Evolutionary conservation across 1,284 basidiomycete genomes (phyloP).

Genomic region (Fomitiporia mediterranea): DNA sequence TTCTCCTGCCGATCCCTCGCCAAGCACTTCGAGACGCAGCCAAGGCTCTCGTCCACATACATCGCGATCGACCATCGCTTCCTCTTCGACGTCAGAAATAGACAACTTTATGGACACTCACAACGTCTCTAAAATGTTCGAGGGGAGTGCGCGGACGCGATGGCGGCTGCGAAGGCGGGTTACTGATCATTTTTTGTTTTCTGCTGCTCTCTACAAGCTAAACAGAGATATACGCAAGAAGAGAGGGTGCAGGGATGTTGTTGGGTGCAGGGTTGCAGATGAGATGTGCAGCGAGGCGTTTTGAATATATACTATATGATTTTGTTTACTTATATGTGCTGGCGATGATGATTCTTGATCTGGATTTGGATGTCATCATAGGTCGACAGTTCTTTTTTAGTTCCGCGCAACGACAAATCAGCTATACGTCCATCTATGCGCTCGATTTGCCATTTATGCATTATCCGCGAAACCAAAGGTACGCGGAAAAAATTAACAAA

Average conservation of each 20-base stretch:
- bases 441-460: not conserved
- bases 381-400: not conserved
- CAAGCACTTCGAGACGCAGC: not conserved
- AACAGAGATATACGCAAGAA: not conserved
- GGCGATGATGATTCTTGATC: no score
- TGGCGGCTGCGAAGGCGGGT: conserved; percentile 16
- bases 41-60: not conserved
- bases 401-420: not conserved
- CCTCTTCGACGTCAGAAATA: conserved; percentile 5
- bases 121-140: conserved; percentile 22
- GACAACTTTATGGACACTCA: conserved; percentile 9
- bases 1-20: not conserved
- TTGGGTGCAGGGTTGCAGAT: not conserved
- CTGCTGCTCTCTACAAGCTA: not conserved
- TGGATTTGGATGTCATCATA: no score
- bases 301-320: not conserved
- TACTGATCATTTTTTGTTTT: conserved; percentile 8
- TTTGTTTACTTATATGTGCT: no score
- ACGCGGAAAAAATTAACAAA: no score
- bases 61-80: not conserved
- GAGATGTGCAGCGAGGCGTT: not conserved
- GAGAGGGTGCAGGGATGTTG: not conserved
- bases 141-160: conserved; percentile 22
- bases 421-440: conserved; percentile 1
- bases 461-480: no score